Evolutionary conservation across 768 basidiomycete species (phyloP).

Genomic region (Leucosporidium scottii): DNA sequence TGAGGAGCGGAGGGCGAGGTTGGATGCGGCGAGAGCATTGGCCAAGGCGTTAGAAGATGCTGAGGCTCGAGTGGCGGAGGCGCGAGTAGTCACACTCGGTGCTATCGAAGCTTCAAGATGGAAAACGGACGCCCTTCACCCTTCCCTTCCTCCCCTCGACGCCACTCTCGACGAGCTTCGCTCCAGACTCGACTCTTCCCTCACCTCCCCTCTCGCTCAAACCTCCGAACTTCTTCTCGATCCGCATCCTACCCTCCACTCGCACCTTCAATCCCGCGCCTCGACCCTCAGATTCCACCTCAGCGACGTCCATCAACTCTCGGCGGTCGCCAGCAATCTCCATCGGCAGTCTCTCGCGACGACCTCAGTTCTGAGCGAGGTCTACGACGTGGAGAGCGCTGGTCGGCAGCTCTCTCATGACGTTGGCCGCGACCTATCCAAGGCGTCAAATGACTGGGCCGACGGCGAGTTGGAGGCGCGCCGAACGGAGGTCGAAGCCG

Average conservation of each 20-base stretch:
- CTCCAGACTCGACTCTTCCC: slow-evolving; percentile 6
- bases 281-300: neutral
- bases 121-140: neutral
- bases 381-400: neutral
- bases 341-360: neutral
- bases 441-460: neutral
- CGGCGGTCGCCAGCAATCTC: neutral
- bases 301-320: neutral
- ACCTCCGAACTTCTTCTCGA: neutral
- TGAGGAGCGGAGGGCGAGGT: neutral
- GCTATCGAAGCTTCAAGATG: neutral
- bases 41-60: neutral
- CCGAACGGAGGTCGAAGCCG: neutral
- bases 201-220: neutral
- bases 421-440: neutral
- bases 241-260: neutral
- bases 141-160: neutral
- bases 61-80: neutral
- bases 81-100: neutral
- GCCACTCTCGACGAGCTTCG: neutral
- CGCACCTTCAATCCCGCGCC: neutral
- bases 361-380: neutral
- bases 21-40: neutral
- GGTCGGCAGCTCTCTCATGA: no score
- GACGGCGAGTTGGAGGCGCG: neutral